Base-by-base conservation (phyloP, 2,329 filamentous ascomycete genomes). In the Beauveria varroae region DNA sequence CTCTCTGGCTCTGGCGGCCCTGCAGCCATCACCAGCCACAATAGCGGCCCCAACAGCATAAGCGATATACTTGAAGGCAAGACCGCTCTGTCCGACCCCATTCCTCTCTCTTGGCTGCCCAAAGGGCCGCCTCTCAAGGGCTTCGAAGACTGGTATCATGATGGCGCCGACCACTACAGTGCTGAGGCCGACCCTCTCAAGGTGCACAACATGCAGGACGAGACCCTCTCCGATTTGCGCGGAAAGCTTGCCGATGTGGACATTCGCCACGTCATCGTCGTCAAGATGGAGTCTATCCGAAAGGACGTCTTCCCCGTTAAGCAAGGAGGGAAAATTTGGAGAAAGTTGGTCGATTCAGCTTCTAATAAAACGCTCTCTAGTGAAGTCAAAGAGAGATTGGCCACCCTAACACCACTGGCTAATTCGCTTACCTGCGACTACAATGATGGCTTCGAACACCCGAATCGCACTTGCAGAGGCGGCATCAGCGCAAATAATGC, bases 251-350 rank as follows among this genome's bases (percentile, higher is more conserved):
- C 62, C 16, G 64, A 67, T 1, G 67, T 78, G 10, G 71, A 72
- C 9, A 75, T 79, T 58, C 76, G 76, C 51, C 76, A 79, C 60
- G 70, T 79, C 6, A 66, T 79, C 16, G 62, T 79, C 20, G 60
- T 79, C 6, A 71, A 76, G 14, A 68, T 79, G 3, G 78, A 79
- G 60, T 78, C 76, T 46, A 78, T 76, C 0, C 71, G 78, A 20
- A 74, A 74, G 3, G 77, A 79, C 54, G 72, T 79, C 5, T 79
- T 79, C 26, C 78, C 78, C 0, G 63, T 79, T 20, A 77, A 78
- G 53, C 74, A 75, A 56, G 68, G 72, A 1, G 75, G 73, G 4
- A 64, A 75, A 46, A 74, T 78, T 18, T 74, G 71, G 64, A 68
- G 73, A 6, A 72, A 71, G 1, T 68, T 75, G 0, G 63, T 65